A percentile compares a stretch with the other conserved stretches of the same genome.
phyloP scores from a whole-genome alignment of 2,329 filamentous ascomycete genomes.

The Phaeosphaeria sp. region DNA sequence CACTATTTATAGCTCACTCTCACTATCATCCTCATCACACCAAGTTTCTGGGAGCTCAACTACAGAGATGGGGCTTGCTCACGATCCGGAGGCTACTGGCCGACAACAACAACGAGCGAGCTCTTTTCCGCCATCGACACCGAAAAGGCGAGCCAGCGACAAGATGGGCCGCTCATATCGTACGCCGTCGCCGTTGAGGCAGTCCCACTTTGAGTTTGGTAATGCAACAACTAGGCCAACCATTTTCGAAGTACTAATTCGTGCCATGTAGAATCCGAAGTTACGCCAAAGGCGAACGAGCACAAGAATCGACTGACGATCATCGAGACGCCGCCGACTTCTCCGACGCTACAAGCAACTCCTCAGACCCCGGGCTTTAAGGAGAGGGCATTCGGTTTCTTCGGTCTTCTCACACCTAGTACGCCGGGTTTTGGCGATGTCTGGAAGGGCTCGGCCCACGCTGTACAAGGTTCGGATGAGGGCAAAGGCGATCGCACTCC shows the following conservation, averaged over 20 bases:
- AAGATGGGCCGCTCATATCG: slow-evolving; percentile 5
- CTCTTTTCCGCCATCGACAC: background rate
- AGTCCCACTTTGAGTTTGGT: slow-evolving; percentile 7
- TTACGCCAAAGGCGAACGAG: slow-evolving; percentile 1
- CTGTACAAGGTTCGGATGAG: background rate
- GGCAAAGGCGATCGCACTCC: background rate
- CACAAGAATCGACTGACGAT: background rate
- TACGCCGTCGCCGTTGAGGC: slow-evolving; percentile 16
- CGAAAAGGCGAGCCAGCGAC: no score
- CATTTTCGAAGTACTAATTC: background rate
- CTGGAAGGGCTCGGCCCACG: background rate
- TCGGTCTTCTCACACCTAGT: slow-evolving; percentile 3
- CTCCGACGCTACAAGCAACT: background rate
- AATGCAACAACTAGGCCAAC: background rate
- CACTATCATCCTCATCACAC: background rate
- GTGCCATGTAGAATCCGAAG: slow-evolving; percentile 1
- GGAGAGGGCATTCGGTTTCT: background rate
- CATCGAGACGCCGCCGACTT: background rate
- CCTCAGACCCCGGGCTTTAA: background rate
- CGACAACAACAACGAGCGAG: background rate
- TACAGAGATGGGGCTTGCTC: background rate
- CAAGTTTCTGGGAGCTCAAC: background rate
- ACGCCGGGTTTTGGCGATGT: background rate
- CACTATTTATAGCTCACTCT: background rate
- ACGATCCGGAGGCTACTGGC: background rate